Evolutionary conservation across 1,284 basidiomycete genomes (phyloP).

Genomic region (Amylostereum chailletii): DNA sequence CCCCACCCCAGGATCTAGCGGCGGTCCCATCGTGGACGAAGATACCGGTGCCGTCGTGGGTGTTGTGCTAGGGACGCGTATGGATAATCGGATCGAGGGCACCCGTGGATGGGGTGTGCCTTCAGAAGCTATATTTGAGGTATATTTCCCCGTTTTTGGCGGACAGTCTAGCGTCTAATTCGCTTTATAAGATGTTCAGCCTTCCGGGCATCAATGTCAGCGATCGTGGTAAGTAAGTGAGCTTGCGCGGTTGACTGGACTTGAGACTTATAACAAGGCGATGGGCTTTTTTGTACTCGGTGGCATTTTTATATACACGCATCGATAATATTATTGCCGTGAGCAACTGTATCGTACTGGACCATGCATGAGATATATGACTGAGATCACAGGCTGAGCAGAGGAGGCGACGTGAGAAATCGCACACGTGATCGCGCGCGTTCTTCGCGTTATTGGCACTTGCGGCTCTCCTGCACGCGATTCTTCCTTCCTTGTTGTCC

Average conservation of each 20-base stretch:
- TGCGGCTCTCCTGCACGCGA: not conserved
- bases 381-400: too few species aligned
- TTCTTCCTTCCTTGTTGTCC: not conserved
- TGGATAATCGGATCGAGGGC: conserved; percentile 50
- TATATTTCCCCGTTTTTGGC: conserved; percentile 15
- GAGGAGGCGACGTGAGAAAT: too few species aligned
- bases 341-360: too few species aligned
- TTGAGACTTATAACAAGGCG: too few species aligned
- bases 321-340: too few species aligned
- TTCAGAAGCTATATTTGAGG: conserved; percentile 62
- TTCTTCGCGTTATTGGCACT: too few species aligned
- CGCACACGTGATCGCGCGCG: too few species aligned
- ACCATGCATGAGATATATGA: too few species aligned
- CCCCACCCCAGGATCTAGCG: conserved; percentile 62
- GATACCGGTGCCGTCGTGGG: conserved; percentile 62
- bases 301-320: too few species aligned
- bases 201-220: conserved; percentile 21
- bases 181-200: conserved; percentile 39
- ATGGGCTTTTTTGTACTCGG: too few species aligned
- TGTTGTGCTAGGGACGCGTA: conserved; percentile 54
- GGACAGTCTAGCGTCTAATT: not conserved
- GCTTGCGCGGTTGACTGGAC: not conserved
- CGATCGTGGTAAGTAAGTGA: conserved; percentile 4
- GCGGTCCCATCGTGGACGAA: conserved; percentile 62
- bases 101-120: conserved; percentile 62